Conservation (phyloP, 2,329 filamentous ascomycete species). For the Nemania diffusa region DNA sequence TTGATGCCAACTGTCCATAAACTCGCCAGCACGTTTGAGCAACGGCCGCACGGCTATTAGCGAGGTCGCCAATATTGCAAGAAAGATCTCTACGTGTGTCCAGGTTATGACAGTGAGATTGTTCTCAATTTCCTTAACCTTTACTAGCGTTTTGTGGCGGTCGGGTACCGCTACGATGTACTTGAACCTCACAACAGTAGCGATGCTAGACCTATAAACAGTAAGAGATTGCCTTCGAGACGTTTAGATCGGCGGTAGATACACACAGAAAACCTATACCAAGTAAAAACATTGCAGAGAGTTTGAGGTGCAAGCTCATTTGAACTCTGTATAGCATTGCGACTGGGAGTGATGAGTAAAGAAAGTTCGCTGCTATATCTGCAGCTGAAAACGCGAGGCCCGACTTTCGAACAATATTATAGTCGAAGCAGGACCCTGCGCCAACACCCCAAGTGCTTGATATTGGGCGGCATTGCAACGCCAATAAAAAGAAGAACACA, state of each 20-base stretch:
- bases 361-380: neutral
- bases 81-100: conserved; percentile 4
- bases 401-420: neutral
- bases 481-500: neutral
- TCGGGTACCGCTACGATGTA: neutral
- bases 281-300: neutral
- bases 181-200: neutral
- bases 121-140: neutral
- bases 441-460: neutral
- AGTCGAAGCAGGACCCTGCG: neutral
- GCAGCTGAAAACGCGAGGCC: neutral
- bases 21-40: neutral
- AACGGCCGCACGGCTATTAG: neutral
- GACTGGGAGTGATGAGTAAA: conserved; percentile 26
- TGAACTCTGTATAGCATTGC: conserved; percentile 10
- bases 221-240: neutral
- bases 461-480: neutral
- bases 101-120: neutral
- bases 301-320: neutral
- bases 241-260: neutral
- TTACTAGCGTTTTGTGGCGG: neutral
- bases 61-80: conserved; percentile 1
- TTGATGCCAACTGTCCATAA: neutral
- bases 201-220: conserved; percentile 1
- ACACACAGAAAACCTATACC: conserved; percentile 4